Conservation (phyloP, 2,329 filamentous ascomycete species). For the Sporothrix pallida region DNA sequence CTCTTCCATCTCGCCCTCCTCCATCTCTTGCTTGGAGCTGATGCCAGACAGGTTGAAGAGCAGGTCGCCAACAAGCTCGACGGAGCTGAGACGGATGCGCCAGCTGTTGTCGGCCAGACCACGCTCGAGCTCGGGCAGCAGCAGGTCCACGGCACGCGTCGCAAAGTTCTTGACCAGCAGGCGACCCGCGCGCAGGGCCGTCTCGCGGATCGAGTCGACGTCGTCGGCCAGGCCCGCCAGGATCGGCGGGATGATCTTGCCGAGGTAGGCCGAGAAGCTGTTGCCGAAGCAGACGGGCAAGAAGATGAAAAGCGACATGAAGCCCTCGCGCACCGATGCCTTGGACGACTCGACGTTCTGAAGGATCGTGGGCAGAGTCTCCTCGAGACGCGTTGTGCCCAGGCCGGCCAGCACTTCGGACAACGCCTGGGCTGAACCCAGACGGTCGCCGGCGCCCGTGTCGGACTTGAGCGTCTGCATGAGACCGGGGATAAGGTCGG, state of each 20-base stretch:
- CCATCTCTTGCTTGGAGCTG: constrained; percentile 67
- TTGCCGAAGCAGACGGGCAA: constrained; percentile 98
- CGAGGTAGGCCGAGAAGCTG: constrained; percentile 95
- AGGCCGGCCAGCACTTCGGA: constrained; percentile 95
- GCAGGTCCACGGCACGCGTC: constrained; percentile 87
- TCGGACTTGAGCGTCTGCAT: constrained; percentile 99
- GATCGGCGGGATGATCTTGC: constrained; percentile 93
- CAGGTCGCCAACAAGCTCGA: constrained; percentile 94
- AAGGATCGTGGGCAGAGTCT: constrained; percentile 92
- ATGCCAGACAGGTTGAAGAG: constrained; percentile 98
- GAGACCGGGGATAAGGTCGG: constrained; percentile 94
- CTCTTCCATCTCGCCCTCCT: constrained; percentile 79
- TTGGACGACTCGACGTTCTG: constrained; percentile 95
- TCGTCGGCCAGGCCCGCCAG: constrained; percentile 93
- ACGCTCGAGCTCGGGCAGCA: constrained; percentile 92
- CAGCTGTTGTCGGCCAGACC: constrained; percentile 97
- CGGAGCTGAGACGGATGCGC: constrained; percentile 96
- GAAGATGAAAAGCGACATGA: constrained; percentile 99
- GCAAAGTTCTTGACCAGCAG: constrained; percentile 98
- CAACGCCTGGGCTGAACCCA: constrained; percentile 95
- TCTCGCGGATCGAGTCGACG: constrained; percentile 94
- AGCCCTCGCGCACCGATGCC: constrained; percentile 89
- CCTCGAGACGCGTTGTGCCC: constrained; percentile 89
- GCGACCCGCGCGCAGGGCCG: constrained; percentile 89
- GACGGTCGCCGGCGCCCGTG: constrained; percentile 90